phyloP scores from a whole-genome alignment of 2,329 filamentous ascomycete genomes.

The Cercospora canescens region DNA sequence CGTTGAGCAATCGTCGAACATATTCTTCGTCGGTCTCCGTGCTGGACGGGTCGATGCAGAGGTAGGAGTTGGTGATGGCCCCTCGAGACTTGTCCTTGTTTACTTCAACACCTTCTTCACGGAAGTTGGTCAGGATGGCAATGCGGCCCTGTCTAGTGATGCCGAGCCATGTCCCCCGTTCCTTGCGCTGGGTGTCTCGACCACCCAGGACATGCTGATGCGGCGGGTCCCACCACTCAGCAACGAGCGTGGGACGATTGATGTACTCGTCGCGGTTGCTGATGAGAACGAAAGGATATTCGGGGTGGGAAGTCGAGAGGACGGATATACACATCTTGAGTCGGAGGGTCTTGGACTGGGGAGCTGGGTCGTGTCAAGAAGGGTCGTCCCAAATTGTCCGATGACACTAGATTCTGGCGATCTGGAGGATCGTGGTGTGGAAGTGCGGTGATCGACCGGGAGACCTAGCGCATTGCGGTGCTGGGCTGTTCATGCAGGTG shows the following conservation, averaged over 20 bases:
- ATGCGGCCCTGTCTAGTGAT: slow-evolving; percentile 61
- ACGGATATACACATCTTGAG: slow-evolving; percentile 51
- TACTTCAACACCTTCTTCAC: slow-evolving; percentile 49
- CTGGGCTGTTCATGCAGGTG: not conserved
- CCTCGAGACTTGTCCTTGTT: slow-evolving; percentile 55
- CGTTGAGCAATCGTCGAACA: slow-evolving; percentile 55
- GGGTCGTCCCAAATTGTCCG: not conserved
- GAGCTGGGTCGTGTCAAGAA: not conserved
- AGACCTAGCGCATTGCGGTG: not conserved
- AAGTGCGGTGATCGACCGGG: not conserved
- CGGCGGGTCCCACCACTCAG: slow-evolving; percentile 61
- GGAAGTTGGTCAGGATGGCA: slow-evolving; percentile 65
- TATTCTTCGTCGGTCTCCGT: slow-evolving; percentile 51
- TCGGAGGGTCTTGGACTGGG: not conserved
- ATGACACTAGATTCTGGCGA: slow-evolving; percentile 2
- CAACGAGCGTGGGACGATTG: slow-evolving; percentile 59
- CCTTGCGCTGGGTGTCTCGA: slow-evolving; percentile 60
- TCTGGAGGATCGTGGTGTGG: not conserved
- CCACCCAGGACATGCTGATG: slow-evolving; percentile 59
- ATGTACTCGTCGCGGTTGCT: slow-evolving; percentile 61
- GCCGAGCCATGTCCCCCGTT: slow-evolving; percentile 65
- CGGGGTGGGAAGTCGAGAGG: slow-evolving; percentile 49
- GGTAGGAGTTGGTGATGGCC: slow-evolving; percentile 60
- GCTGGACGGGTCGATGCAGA: slow-evolving; percentile 47
- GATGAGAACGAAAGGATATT: slow-evolving; percentile 52